Evolutionary conservation across 768 basidiomycete species (phyloP), one percentile per base, ranked within the genome.

Genomic region (Phlegmacium glaucopus): DNA sequence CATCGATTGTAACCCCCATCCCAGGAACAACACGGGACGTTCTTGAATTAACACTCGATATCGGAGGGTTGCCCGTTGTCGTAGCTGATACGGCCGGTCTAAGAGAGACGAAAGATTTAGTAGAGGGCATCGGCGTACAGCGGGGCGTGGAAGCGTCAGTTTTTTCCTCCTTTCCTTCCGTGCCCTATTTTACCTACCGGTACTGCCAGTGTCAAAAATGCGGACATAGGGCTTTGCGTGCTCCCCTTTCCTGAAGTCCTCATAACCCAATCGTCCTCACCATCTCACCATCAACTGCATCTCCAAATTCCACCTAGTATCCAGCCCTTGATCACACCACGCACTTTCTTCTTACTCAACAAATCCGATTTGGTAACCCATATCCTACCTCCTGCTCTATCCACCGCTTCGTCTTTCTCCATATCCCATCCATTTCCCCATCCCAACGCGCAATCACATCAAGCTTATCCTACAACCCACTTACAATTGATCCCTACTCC

Each of bases 1-100:
- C 90, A 1, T 90, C 94, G 0, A 94, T 96, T 45, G 90, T 94
- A 11, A 93, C 93, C 0, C 75, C 85, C 4, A 73, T 91, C 15
- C 87, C 93, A 0, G 93, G 93, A 0, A 96, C 93, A 2, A 96
- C 93, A 4, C 76, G 94, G 18, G 94, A 95, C 57, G 78, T 94
- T 8, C 74, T 96, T 2, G 87, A 90, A 54, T 71, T 94, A 13
- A 85, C 90, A 0, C 75, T 96, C 1, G 90, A 96, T 61, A 84
- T 94, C n/a, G 88, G 82, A 9, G 93, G 93, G 0, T 67, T 92
- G 27, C 92, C 91, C 0, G 77, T 94, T 4, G 72, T 87, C 18
- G 74, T 93, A 10, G 78, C 84, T 1, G 94, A 96, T 61, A 95
- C 94, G 0, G 94, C 93, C 2, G 94, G 93, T 1, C 66, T 95